phyloP scores from a whole-genome alignment of 23 red algal genomes.

The Chondrus crispus region DNA sequence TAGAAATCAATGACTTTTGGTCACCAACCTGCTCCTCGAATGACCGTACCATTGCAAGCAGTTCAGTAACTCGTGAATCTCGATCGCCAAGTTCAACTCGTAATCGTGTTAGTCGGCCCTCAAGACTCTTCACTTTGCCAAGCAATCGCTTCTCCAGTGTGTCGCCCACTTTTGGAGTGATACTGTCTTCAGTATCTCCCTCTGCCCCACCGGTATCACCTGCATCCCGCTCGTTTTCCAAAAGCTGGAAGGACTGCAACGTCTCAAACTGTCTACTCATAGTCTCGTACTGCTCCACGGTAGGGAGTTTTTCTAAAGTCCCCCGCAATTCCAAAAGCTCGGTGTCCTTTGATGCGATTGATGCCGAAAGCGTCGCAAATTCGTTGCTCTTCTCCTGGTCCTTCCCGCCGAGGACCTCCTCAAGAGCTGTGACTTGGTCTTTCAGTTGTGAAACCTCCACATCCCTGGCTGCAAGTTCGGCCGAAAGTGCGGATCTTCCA shows the following conservation, averaged over 20 bases:
- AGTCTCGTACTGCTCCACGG: constrained; percentile 48
- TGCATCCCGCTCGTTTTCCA: neutral
- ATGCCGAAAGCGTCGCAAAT: constrained; percentile 41
- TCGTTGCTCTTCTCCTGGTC: constrained; percentile 58
- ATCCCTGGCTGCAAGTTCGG: constrained; percentile 59
- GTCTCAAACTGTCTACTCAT: constrained; percentile 60
- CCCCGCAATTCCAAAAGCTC: constrained; percentile 5
- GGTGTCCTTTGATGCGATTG: constrained; percentile 59
- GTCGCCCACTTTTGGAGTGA: neutral
- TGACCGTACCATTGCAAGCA: neutral
- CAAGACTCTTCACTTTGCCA: constrained; percentile 39
- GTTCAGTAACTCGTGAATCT: constrained; percentile 23
- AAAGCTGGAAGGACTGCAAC: constrained; percentile 60
- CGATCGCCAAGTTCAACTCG: constrained; percentile 44
- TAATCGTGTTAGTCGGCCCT: constrained; percentile 50
- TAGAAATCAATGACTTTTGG: constrained; percentile 51
- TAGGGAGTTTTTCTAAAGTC: constrained; percentile 25
- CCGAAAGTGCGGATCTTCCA: constrained; percentile 21
- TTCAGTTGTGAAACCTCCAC: constrained; percentile 63
- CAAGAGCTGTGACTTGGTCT: constrained; percentile 50
- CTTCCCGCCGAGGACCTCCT: constrained; percentile 55
- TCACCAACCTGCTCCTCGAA: constrained; percentile 62
- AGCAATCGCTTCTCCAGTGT: constrained; percentile 68
- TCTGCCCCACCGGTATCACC: neutral
- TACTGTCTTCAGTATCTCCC: neutral